Evolutionary conservation across 2,329 filamentous ascomycete genomes (phyloP), one percentile per base, ranked within the genome.

Genomic region (Penicillium sp.): DNA sequence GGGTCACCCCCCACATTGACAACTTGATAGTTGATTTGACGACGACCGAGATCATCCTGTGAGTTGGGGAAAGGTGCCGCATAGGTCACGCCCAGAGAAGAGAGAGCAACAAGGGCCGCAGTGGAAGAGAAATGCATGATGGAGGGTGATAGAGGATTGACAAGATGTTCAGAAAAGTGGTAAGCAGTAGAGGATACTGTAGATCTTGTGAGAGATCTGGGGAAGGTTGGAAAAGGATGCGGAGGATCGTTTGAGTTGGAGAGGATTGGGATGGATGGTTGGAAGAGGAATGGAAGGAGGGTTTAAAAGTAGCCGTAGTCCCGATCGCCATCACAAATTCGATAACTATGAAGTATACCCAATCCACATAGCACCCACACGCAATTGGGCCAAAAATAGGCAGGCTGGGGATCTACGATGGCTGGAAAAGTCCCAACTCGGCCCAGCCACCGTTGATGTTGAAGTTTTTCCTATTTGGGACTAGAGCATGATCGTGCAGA

Each of bases 1-100:
- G 51, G 47, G 32, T 48, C 42, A 14, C 58, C 60, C 16, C 54
- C 61, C 14, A 63, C 62, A 44, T 64, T 63, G 44, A 64, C 61
- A 15, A 65, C 51, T 1, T 53, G 45, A 36, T 65, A 65, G 2
- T 44, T 36, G 18, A 43, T 36, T 25, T 53, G 45, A 39, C 60
- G 53, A 39, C 58, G 59, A 36, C 48, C 41, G 16, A 59, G 29
- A 21, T 54, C 54, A 13, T 55, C 45, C 11, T 48, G 50, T 6
- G 41, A 36, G 20, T 45, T 48, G 39, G 53, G 26, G 13, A 65
- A 32, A 16, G 62, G 62, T 2, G 58, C 51, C 19, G 60, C 60
- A 10, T 57, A 56, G 19, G 51, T 44, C 20, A 56, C 46, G 27
- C 50, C 31, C 27, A 62, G 37, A 7, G 60, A 50, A 17, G 59